Conservation (phyloP, 371 early-diverging fungal genomes). For the Amoeboaphelidium protococcarum region DNA sequence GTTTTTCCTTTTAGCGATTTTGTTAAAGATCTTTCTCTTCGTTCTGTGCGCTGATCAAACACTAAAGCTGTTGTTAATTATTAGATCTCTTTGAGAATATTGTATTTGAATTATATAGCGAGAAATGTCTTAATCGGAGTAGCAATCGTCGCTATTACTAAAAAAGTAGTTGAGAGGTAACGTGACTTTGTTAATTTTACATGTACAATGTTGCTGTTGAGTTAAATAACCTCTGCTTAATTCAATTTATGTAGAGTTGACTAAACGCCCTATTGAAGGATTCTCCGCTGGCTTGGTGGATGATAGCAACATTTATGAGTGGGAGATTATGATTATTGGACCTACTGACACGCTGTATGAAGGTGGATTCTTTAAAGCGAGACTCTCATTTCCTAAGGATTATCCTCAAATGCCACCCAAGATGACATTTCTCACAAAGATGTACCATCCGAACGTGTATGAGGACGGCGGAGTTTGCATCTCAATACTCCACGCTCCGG, state of each 20-base stretch:
- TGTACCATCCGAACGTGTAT: conserved; percentile 42
- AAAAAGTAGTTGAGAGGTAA: conserved; percentile 26
- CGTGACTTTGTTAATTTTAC: neutral
- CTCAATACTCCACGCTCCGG: conserved; percentile 17
- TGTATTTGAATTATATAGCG: too few relatives aligned
- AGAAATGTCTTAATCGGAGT: too few relatives aligned
- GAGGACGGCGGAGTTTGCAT: conserved; percentile 17
- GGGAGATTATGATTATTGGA: conserved; percentile 70
- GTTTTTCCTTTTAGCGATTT: too few relatives aligned
- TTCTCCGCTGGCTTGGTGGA: conserved; percentile 49
- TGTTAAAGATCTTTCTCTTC: too few relatives aligned
- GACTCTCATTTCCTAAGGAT: conserved; percentile 40
- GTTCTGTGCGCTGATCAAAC: too few relatives aligned
- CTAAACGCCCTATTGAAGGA: conserved; percentile 40
- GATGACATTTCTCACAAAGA: conserved; percentile 43
- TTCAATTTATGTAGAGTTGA: conserved; percentile 19
- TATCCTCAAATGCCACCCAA: conserved; percentile 44
- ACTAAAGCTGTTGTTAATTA: too few relatives aligned
- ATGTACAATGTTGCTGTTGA: neutral
- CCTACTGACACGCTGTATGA: conserved; percentile 72
- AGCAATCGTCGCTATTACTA: conserved; percentile 18
- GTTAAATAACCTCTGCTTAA: neutral
- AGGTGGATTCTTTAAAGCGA: conserved; percentile 72
- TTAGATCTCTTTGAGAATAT: too few relatives aligned
- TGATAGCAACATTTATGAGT: conserved; percentile 37